Evolutionary conservation across 495 filamentous ascomycete genomes (phyloP), one percentile per base, ranked within the genome.

Genomic region (Alectoria sarmentosa): DNA sequence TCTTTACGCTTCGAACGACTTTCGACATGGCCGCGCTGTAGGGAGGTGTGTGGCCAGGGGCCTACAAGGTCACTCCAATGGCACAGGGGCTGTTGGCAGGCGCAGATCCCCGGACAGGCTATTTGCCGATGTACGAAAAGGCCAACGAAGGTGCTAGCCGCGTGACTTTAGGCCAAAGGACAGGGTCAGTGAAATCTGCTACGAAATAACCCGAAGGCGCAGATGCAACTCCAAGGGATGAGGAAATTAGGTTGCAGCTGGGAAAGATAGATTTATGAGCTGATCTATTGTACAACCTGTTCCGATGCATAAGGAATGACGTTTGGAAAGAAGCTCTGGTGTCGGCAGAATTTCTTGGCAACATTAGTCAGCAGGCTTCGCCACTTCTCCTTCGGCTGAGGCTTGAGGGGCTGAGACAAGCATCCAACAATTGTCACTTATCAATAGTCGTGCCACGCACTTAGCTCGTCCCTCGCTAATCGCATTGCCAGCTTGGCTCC

Each of bases 1-100:
- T 99, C 82, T 96, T 98, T 69, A 99, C 94, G 73, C 92, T 96
- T 75, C 94, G 87, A 69, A 99, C 90, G 71, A 98, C 93, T 76
- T 94, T 94, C 60, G 94, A 97, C 94, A 98, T 99, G 70, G 63
- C 79, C 52, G 26, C 39, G 19, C 8, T 37, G 17, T 9, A 37
- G 41, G 32, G 4, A n/a, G 17, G 3, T 19, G 36, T 44, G 14
- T 65, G 41, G 42, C 32, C 38, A 23, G 52, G 15, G 21, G 52
- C 49, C 52, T 41, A 28, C 2, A 6, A 30, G 23, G 49, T 2
- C 7, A 15, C 49, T 32, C 49, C 49, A 10, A 54, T 54, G 26
- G 49, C 23, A 54, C 49, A 32, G 42, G 52, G 39, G 37, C n/a
- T 39, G 49, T 39, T 46, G 36, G 61, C 28, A 28, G 52, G 21